Percentiles rank a stretch among this genome's conserved stretches.
phyloP scores from a whole-genome alignment of 805 yeast species.

The Nakazawaea wyomingensis region DNA sequence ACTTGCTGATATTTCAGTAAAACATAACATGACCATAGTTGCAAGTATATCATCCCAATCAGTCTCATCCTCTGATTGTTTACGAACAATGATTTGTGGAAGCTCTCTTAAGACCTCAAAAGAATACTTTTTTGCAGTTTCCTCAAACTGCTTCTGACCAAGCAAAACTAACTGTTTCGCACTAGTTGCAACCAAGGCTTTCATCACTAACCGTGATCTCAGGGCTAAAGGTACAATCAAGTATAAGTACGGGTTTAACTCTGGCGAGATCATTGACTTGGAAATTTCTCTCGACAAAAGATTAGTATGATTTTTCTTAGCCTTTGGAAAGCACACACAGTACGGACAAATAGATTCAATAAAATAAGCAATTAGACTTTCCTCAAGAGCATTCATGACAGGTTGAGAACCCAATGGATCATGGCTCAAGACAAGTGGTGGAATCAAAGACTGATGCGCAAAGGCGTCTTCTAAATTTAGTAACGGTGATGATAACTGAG shows the following conservation, averaged over 20 bases:
- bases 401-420: neutral
- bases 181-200: constrained; percentile 30
- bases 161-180: constrained; percentile 30
- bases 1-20: constrained; percentile 35
- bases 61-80: constrained; percentile 17
- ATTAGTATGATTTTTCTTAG: constrained; percentile 13
- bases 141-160: constrained; percentile 24
- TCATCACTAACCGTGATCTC: constrained; percentile 27
- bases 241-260: constrained; percentile 32
- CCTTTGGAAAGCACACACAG: constrained; percentile 33
- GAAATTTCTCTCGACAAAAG: constrained; percentile 11
- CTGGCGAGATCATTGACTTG: constrained; percentile 17
- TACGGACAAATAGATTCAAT: constrained; percentile 31
- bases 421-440: neutral
- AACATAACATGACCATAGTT: constrained; percentile 34
- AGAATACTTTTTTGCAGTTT: constrained; percentile 24
- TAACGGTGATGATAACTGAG: neutral
- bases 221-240: constrained; percentile 33
- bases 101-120: constrained; percentile 25
- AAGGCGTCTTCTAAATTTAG: neutral
- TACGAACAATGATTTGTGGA: constrained; percentile 25
- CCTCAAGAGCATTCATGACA: constrained; percentile 17
- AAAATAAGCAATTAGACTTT: constrained; percentile 27
- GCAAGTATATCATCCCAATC: constrained; percentile 38
- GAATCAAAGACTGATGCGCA: constrained; percentile 1